Conservation (phyloP, 257 asterid species). For the Oldenlandia corymbosa region DNA sequence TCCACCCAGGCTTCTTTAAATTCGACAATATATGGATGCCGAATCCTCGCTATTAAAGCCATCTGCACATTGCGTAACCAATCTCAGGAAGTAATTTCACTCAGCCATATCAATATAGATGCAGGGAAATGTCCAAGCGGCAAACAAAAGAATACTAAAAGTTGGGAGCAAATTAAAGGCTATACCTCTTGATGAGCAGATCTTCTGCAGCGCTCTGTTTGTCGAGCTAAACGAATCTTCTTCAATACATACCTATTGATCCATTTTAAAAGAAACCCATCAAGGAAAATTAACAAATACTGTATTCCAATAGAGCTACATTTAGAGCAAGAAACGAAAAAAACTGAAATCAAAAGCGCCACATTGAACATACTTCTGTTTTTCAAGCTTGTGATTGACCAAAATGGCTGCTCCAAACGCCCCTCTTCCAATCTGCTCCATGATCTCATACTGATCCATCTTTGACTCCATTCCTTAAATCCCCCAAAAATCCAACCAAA, state of each 20-base stretch:
- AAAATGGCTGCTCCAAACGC: slow-evolving; percentile 99
- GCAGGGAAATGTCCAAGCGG: background rate
- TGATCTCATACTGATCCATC: slow-evolving; percentile 98
- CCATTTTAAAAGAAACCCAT: slow-evolving; percentile 20
- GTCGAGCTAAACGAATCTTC: slow-evolving; percentile 95
- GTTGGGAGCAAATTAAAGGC: background rate
- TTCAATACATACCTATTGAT: slow-evolving; percentile 76
- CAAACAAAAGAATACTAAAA: background rate
- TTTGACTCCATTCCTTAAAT: slow-evolving; percentile 60
- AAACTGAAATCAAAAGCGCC: slow-evolving; percentile 6
- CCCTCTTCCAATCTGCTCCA: slow-evolving; percentile 99
- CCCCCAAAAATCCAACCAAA: slow-evolving; percentile 9
- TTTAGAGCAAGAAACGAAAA: slow-evolving; percentile 6
- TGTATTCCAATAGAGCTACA: background rate
- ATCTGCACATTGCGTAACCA: slow-evolving; percentile 47
- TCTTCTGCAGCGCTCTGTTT: slow-evolving; percentile 97
- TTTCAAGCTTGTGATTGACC: slow-evolving; percentile 86
- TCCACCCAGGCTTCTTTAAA: slow-evolving; percentile 99
- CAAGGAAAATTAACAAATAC: slow-evolving; percentile 2
- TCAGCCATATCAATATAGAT: background rate
- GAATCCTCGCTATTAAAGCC: slow-evolving; percentile 90
- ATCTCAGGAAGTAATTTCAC: slow-evolving; percentile 4
- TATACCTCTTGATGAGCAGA: slow-evolving; percentile 98
- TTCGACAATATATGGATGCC: slow-evolving; percentile 89
- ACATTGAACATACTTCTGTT: slow-evolving; percentile 56